These are phyloP conservation scores for Vigna nakashimae DNA, from an alignment of 306 rosid species.

Conservation along the genomic window DNA sequence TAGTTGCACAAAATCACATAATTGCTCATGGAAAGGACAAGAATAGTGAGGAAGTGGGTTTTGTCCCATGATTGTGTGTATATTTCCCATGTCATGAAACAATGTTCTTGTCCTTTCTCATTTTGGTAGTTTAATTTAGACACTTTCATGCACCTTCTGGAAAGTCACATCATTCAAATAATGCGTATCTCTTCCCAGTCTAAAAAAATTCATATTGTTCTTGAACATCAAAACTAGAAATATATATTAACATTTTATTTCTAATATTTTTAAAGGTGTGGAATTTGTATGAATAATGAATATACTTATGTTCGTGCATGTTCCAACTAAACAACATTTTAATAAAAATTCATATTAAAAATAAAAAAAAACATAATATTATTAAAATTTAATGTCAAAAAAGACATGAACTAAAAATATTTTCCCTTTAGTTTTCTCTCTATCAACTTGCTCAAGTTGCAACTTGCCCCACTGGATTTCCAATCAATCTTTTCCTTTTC, in stretches of 20 bases:
- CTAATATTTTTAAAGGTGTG: too few species aligned
- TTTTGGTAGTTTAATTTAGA: constrained; percentile 1
- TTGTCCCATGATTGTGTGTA: constrained; percentile 4
- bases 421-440: background rate
- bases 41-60: constrained; percentile 2
- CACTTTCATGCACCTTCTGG: background rate
- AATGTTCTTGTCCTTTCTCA: constrained; percentile 30
- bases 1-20: background rate
- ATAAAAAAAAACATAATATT: too few species aligned
- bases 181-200: background rate
- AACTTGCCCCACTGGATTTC: constrained; percentile 39
- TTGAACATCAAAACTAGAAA: too few species aligned
- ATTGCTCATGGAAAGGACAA: background rate
- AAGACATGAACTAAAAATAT: background rate
- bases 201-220: background rate
- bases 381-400: too few species aligned
- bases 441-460: constrained; percentile 26
- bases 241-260: too few species aligned
- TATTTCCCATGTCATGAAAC: constrained; percentile 12
- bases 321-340: too few species aligned
- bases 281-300: too few species aligned
- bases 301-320: too few species aligned
- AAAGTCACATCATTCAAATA: constrained; percentile 29
- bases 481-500: constrained; percentile 43
- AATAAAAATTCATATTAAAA: too few species aligned